Evolutionary conservation across 495 filamentous ascomycete species (phyloP).

Genomic region (Talaromyces proteolyticus): DNA sequence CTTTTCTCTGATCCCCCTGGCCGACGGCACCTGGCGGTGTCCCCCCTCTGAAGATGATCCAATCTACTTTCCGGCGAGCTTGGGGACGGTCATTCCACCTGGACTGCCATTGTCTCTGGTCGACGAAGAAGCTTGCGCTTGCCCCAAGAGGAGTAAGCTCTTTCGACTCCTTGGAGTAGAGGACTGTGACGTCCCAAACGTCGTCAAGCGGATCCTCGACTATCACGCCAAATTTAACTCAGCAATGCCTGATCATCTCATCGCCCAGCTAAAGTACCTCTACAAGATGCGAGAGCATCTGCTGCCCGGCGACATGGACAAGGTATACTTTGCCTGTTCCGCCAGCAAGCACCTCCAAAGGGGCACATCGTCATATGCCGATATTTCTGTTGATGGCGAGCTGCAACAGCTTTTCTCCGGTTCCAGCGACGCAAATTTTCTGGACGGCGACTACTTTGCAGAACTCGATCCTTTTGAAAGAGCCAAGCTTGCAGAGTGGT

Average conservation of each 20-base stretch:
- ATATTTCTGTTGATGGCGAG: conserved; percentile 1
- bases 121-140: conserved; percentile 3
- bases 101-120: conserved; percentile 5
- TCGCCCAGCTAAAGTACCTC: conserved; percentile 2
- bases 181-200: conserved; percentile 1
- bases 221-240: neutral
- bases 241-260: neutral
- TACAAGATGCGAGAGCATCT: conserved; percentile 1
- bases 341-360: neutral
- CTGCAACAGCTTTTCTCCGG: neutral
- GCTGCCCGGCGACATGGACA: neutral
- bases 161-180: conserved; percentile 4
- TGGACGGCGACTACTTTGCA: conserved; percentile 2
- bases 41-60: neutral
- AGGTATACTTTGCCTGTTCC: neutral
- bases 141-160: conserved; percentile 1
- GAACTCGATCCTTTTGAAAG: conserved; percentile 1
- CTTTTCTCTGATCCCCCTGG: conserved; percentile 1
- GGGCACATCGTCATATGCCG: conserved; percentile 1
- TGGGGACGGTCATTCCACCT: conserved; percentile 1
- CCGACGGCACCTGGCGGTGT: neutral
- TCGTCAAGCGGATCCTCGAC: conserved; percentile 5
- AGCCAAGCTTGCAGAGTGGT: neutral
- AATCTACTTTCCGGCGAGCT: conserved; percentile 3
- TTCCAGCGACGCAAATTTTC: conserved; percentile 1